A percentile compares a stretch with the other conserved stretches of the same genome.
These are phyloP conservation scores for Epichloe typhina DNA, from an alignment of 2,329 filamentous ascomycete genomes.

Conservation along the genomic window DNA sequence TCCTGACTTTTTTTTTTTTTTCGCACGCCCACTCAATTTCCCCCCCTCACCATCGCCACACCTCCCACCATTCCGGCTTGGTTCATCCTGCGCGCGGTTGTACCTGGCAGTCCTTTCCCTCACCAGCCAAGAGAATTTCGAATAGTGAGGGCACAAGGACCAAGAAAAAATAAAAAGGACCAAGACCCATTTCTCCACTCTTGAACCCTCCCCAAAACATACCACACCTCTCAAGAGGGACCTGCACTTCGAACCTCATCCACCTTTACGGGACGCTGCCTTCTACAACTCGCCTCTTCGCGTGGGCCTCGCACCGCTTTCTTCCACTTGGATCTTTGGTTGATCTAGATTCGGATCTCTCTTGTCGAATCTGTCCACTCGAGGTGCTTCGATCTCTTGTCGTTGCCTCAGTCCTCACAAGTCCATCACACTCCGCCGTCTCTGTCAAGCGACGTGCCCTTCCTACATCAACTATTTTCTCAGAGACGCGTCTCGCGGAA, in stretches of 20 bases:
- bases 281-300: slow-evolving; percentile 13
- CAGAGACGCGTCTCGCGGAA: slow-evolving; percentile 23
- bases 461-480: slow-evolving; percentile 4
- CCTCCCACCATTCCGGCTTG: slow-evolving; percentile 17
- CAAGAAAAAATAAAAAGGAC: slow-evolving; percentile 29
- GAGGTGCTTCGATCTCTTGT: slow-evolving; percentile 4
- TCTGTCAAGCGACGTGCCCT: background rate
- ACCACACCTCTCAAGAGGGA: slow-evolving; percentile 24
- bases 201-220: slow-evolving; percentile 32
- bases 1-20: background rate
- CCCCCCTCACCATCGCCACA: slow-evolving; percentile 5
- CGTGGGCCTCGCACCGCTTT: slow-evolving; percentile 12
- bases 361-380: slow-evolving; percentile 9
- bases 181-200: slow-evolving; percentile 33
- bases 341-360: slow-evolving; percentile 3
- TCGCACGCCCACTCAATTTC: slow-evolving; percentile 4
- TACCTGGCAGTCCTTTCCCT: slow-evolving; percentile 11
- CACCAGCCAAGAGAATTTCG: slow-evolving; percentile 10
- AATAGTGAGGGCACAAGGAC: slow-evolving; percentile 2
- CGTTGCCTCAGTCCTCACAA: slow-evolving; percentile 1
- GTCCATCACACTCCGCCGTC: background rate
- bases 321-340: slow-evolving; percentile 2
- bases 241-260: slow-evolving; percentile 26
- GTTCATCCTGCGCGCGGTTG: slow-evolving; percentile 10
- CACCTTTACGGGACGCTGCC: slow-evolving; percentile 21